Evolutionary conservation across 2,329 filamentous ascomycete species (phyloP), one percentile per base, ranked within the genome.

Genomic region (Blumeria graminis): DNA sequence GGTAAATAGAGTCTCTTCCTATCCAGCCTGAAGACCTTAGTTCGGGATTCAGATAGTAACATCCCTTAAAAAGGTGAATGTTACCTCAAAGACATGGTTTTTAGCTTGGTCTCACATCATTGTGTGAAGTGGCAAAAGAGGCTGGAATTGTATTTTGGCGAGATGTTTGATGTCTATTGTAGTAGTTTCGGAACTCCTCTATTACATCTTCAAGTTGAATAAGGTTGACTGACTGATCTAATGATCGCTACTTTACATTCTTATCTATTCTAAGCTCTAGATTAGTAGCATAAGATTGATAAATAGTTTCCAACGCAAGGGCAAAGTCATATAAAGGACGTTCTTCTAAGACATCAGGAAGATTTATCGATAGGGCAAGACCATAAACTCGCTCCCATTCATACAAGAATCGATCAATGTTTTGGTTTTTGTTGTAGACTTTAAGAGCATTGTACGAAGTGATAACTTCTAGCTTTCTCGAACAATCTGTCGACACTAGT

Each of bases 211-310:
- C 50, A 11, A 53, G 50, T 16, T 38, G 50, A 9, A 53, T 36
- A 53, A 38, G 50, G 9, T 53, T 53, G 8, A 53, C 16, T 16
- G 34, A 28, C 33, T 13, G 35, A 18, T 22, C 22, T 38, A n/a
- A 10, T 36, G 33, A 36, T 53, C 34, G 14, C 16, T 36, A 11
- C 33, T 14, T 53, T 7, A 53, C 50, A 38, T 53, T 36, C 32
- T 53, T 1, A 38, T 36, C 50, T 13, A 53, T 53, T 53, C 34
- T 53, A n/a, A 53, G 33, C 14, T 53, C 50, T 13, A 53, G 50
- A 38, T 53, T 53, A 16, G 50, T 53, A 32, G 50, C 50, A 38
- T 53, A 53, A n/a, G 50, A 53, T 16, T 38, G 11, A 18, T 53
- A 8, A n/a, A 53, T 53, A 14, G 10, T 35, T n/a, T 53, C 32